Base-by-base conservation (phyloP, 2,329 filamentous ascomycete genomes). In the Orbilia blumenaviensis region DNA sequence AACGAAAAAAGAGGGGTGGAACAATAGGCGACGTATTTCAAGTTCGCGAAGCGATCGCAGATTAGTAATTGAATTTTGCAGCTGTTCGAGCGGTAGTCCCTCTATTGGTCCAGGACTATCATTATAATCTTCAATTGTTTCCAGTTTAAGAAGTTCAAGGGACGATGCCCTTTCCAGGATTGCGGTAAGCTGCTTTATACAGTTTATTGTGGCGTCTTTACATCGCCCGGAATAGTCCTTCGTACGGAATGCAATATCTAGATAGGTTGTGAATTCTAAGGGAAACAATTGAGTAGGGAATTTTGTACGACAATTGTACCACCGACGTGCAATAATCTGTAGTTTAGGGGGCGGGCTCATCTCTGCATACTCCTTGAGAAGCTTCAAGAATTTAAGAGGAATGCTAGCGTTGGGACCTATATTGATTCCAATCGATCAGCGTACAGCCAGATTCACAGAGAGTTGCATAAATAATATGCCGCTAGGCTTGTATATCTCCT, bases 1-100 rank as follows among this genome's bases (percentile, higher is more conserved):
- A 9, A 52, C n/a, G 23, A 64, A 64, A 12, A 64, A 64, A 5
- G 61, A 50, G 27, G 61, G 61, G 32, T 64, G 61, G 21, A 64
- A 64, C 4, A 64, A 18, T 9, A 46, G 29, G 29, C 5, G 29
- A 12, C 18, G 3, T 6, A 46, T 7, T 42, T 42, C 38, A 2
- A 46, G 18, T 16, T 2, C 23, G 6, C 10, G 14, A 1, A 46
- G 42, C 8, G 21, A 9, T 8, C 23, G 10, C 6, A 46, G 42
- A 5, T 46, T 46, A 3, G 42, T 23, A 12, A 46, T 46, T 12
- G 42, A 16, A 23, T 23, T 21, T 23, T 46, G 42, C 2, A 46
- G 9, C 7, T 46, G 18, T 12, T 46, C 18, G 18, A 21, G 42
- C 23, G 21, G 42, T 0, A 46, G 42, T 46, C 23, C 1, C 1